A percentile compares a stretch with the other conserved stretches of the same genome.
Evolutionary conservation across 306 rosid genomes (phyloP).

Genomic region (Prunus armeniaca): DNA sequence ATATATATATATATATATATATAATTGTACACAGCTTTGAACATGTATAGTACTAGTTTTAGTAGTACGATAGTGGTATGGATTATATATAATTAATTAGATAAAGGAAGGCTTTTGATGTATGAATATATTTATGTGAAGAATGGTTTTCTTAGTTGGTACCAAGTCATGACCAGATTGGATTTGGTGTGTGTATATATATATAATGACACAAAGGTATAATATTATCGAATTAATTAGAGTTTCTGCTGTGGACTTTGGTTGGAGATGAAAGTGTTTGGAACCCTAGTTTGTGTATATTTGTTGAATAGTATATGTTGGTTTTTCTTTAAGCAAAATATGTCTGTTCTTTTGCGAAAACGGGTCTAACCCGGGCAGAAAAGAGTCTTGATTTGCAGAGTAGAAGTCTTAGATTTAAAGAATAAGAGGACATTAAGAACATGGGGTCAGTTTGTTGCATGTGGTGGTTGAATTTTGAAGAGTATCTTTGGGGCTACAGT

Average conservation of each 20-base stretch:
- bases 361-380: accelerated
- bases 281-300: conserved; percentile 23
- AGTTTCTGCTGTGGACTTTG: conserved; percentile 8
- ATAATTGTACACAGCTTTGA: conserved; percentile 4
- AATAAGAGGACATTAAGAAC: conserved; percentile 32
- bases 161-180: conserved; percentile 20
- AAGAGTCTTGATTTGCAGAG: too few species aligned
- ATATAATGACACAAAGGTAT: conserved; percentile 29
- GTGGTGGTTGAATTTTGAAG: conserved; percentile 46
- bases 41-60: conserved; percentile 9
- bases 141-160: conserved; percentile 15
- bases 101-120: conserved; percentile 2
- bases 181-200: conserved; percentile 17
- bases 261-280: conserved; percentile 34
- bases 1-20: too few species aligned
- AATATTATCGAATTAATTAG: conserved; percentile 16
- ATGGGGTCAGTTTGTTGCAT: conserved; percentile 54
- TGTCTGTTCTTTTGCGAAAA: neutral
- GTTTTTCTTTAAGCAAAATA: neutral
- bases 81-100: neutral
- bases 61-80: neutral
- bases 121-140: neutral
- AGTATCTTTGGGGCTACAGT: conserved; percentile 44
- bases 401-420: accelerated
- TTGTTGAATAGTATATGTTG: neutral